These are phyloP conservation scores for Ganoderma lucidum DNA, from an alignment of 1,284 basidiomycete species.

Conservation along the genomic window DNA sequence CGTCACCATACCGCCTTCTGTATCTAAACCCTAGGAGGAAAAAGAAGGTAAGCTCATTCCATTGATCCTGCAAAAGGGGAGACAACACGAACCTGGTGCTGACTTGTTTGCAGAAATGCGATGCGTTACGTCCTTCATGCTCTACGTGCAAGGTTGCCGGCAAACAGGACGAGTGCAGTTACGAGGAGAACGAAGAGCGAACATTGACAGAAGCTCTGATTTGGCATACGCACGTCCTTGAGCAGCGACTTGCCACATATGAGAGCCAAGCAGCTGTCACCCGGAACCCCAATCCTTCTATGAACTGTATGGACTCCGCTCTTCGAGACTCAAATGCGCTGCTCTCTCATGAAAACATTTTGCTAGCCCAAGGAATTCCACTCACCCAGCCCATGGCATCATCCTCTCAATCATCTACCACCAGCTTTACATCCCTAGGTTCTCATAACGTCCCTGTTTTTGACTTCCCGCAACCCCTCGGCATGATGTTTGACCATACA, in stretches of 20 bases:
- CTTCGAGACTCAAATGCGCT: background rate
- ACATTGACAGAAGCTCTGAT: constrained; percentile 35
- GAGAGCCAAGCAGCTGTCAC: constrained; percentile 21
- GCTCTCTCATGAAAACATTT: background rate
- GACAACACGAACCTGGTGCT: background rate
- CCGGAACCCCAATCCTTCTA: background rate
- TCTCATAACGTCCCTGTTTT: constrained; percentile 11
- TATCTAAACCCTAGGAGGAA: constrained; percentile 32
- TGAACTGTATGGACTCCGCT: background rate
- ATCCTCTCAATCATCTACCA: background rate
- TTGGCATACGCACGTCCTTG: constrained; percentile 33
- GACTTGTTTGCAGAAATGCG: constrained; percentile 37
- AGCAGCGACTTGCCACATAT: constrained; percentile 34
- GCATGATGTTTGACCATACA: constrained; percentile 22
- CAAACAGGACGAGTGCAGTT: constrained; percentile 39
- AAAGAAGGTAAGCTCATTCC: constrained; percentile 36
- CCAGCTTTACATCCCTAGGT: background rate
- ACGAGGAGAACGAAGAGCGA: constrained; percentile 38
- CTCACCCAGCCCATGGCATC: background rate
- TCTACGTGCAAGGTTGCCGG: constrained; percentile 40
- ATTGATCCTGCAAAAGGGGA: background rate
- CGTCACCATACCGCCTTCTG: background rate
- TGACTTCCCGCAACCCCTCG: constrained; percentile 23
- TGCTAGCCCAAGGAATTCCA: background rate
- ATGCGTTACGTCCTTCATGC: constrained; percentile 39